phyloP scores from a whole-genome alignment of 768 basidiomycete genomes.

The Trametes maxima region DNA sequence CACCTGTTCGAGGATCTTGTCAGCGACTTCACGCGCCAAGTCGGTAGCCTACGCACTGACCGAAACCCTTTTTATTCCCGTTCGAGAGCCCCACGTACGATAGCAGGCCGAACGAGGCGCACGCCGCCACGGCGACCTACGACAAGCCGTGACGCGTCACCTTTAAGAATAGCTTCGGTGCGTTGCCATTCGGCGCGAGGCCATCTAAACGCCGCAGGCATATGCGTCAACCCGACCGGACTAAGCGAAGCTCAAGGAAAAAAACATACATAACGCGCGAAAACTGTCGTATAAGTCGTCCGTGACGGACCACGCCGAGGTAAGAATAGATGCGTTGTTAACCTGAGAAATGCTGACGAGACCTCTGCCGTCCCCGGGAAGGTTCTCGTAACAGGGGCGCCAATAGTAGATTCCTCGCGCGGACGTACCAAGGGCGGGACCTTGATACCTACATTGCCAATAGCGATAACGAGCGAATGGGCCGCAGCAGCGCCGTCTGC shows the following conservation, averaged over 20 bases:
- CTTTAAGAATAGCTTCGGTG: slow-evolving; percentile 52
- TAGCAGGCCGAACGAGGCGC: slow-evolving; percentile 38
- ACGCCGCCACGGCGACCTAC: slow-evolving; percentile 39
- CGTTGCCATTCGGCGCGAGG: slow-evolving; percentile 53
- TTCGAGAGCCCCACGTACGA: slow-evolving; percentile 43
- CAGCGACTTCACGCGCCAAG: background rate
- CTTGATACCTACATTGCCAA: slow-evolving; percentile 57
- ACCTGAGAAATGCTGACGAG: slow-evolving; percentile 18
- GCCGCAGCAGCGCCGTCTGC: slow-evolving; percentile 43
- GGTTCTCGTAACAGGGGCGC: background rate
- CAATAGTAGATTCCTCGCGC: background rate
- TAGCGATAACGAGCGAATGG: slow-evolving; percentile 62
- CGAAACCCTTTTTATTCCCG: slow-evolving; percentile 43
- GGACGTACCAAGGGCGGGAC: slow-evolving; percentile 49
- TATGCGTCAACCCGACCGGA: background rate
- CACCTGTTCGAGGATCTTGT: slow-evolving; percentile 24
- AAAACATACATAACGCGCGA: slow-evolving; percentile 39
- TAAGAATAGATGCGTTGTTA: slow-evolving; percentile 34
- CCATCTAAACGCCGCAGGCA: slow-evolving; percentile 43
- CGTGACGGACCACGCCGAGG: slow-evolving; percentile 44
- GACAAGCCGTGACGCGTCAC: slow-evolving; percentile 46
- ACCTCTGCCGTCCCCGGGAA: background rate
- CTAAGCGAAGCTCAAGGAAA: background rate
- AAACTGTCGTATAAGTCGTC: slow-evolving; percentile 44
- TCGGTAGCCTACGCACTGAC: slow-evolving; percentile 37